phyloP scores from a whole-genome alignment of 805 yeast species.

The Saturnispora hagleri region DNA sequence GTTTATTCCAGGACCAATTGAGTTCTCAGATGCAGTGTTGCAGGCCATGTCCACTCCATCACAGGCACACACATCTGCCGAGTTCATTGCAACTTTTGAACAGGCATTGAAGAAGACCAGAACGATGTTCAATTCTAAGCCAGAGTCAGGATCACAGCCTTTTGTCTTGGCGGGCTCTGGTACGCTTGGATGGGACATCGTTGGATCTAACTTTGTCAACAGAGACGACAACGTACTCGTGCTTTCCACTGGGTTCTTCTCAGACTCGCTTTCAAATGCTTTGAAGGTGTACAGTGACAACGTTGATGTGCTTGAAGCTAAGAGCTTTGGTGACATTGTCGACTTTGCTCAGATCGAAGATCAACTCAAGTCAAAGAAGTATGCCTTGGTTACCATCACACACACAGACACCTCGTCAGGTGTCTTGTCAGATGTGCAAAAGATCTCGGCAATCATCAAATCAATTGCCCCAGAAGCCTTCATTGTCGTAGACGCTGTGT shows the following conservation, averaged over 20 bases:
- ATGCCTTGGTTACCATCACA: constrained; percentile 71
- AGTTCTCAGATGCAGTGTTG: constrained; percentile 67
- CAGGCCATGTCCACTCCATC: constrained; percentile 76
- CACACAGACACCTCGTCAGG: constrained; percentile 97
- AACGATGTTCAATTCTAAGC: constrained; percentile 60
- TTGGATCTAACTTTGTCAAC: constrained; percentile 63
- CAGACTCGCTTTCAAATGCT: constrained; percentile 73
- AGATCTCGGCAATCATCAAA: constrained; percentile 53
- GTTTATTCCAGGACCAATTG: constrained; percentile 31
- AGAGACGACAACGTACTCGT: constrained; percentile 68
- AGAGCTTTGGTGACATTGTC: constrained; percentile 58
- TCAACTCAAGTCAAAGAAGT: constrained; percentile 38
- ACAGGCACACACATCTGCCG: constrained; percentile 84
- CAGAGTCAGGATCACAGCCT: constrained; percentile 55
- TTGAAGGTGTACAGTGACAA: constrained; percentile 64
- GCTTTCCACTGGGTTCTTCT: constrained; percentile 83
- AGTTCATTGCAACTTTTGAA: constrained; percentile 68
- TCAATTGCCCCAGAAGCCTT: constrained; percentile 68
- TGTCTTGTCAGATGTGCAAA: constrained; percentile 66
- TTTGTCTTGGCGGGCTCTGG: constrained; percentile 85
- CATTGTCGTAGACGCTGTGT: constrained; percentile 86
- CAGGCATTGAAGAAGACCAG: constrained; percentile 59
- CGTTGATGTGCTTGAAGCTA: constrained; percentile 66
- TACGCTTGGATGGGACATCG: constrained; percentile 91
- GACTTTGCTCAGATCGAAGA: constrained; percentile 46